phyloP scores from a whole-genome alignment of 257 asterid species.

The Ilex asprella region DNA sequence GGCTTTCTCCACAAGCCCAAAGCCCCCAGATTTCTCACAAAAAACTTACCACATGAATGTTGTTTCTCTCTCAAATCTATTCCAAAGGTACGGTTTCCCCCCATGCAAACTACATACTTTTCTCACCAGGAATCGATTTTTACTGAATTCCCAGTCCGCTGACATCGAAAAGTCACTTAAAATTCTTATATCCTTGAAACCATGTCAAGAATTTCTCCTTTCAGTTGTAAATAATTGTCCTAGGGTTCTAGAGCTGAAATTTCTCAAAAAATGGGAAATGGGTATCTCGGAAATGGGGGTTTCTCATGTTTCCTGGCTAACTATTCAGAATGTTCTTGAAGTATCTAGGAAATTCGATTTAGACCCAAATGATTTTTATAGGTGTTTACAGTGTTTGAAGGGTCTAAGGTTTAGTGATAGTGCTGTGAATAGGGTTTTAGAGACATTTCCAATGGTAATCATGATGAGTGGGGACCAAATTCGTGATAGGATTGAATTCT shows the following conservation, averaged over 20 bases:
- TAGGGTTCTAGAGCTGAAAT: conserved; percentile 38
- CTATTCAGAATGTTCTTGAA: conserved; percentile 39
- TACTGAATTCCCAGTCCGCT: conserved; percentile 30
- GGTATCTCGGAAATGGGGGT: conserved; percentile 27
- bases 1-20: neutral
- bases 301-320: conserved; percentile 21
- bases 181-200: conserved; percentile 39
- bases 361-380: conserved; percentile 34
- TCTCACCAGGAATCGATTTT: conserved; percentile 37
- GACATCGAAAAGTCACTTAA: conserved; percentile 47
- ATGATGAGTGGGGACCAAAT: conserved; percentile 33
- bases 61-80: conserved; percentile 35
- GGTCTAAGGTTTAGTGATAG: conserved; percentile 42
- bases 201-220: conserved; percentile 48
- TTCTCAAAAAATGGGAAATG: conserved; percentile 50
- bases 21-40: conserved; percentile 7
- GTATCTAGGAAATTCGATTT: conserved; percentile 38
- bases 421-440: conserved; percentile 46
- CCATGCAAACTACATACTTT: conserved; percentile 34
- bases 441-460: conserved; percentile 46
- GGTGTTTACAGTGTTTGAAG: conserved; percentile 36
- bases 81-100: conserved; percentile 61
- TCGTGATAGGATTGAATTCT: conserved; percentile 32
- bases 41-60: conserved; percentile 18
- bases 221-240: conserved; percentile 53